These are phyloP conservation scores for Mrakia frigida DNA, from an alignment of 768 basidiomycete species.

Conservation along the genomic window DNA sequence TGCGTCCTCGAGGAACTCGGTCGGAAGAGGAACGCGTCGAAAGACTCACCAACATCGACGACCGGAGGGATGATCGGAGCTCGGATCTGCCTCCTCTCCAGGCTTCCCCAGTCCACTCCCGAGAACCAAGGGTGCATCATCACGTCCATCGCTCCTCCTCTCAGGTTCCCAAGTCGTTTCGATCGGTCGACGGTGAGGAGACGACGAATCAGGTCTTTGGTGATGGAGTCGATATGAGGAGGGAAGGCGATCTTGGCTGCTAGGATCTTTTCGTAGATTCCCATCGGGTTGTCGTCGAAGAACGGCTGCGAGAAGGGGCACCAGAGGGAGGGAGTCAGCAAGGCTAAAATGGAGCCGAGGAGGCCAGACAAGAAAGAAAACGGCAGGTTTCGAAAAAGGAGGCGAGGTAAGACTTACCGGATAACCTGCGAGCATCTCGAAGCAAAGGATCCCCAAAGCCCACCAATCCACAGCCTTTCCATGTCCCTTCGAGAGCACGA, in stretches of 20 bases:
- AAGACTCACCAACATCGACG: background rate
- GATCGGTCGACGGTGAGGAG: conserved; percentile 88
- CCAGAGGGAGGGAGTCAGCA: conserved; percentile 4
- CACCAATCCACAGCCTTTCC: conserved; percentile 99
- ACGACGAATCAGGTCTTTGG: conserved; percentile 77
- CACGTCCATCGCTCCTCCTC: conserved; percentile 84
- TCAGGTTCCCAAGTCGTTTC: conserved; percentile 87
- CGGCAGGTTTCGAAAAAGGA: too few species aligned
- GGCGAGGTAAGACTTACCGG: conserved; percentile 47
- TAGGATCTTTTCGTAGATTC: conserved; percentile 96
- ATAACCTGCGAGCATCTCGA: conserved; percentile 98
- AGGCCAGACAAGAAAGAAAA: conserved; percentile 30
- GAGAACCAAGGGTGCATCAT: conserved; percentile 46
- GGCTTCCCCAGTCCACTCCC: conserved; percentile 85
- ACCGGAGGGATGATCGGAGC: conserved; percentile 48
- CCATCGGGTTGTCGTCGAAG: conserved; percentile 95
- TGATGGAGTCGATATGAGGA: conserved; percentile 78
- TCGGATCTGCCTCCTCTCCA: conserved; percentile 78
- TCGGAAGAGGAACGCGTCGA: background rate
- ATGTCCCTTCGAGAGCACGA: conserved; percentile 95
- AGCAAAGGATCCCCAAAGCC: conserved; percentile 94
- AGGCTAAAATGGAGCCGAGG: background rate
- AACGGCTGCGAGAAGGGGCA: conserved; percentile 64
- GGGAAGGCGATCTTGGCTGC: conserved; percentile 85
- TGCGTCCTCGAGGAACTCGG: conserved; percentile 27